Base-by-base conservation (phyloP, 2,329 filamentous ascomycete genomes). In the Trichoderma koningii region DNA sequence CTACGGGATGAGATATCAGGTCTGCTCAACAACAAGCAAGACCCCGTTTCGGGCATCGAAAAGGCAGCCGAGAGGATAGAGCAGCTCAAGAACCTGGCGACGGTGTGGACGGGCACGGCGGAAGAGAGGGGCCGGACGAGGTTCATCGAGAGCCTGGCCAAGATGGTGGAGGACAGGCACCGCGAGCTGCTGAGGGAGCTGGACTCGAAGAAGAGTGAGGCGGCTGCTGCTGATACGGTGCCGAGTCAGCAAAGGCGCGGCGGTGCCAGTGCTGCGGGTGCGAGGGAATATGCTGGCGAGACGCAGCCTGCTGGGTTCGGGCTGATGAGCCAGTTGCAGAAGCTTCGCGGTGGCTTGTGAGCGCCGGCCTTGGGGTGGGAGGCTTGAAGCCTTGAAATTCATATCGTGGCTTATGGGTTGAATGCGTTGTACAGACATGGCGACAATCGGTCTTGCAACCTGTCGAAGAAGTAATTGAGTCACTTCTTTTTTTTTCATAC, bases 61-160 rank as follows among this genome's bases (percentile, higher is more conserved):
- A 87, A 88, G 65, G 95, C 95, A 0, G 85, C 85, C 14, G 83
- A 83, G 63, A 82, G 91, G 51, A 88, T 98, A 15, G 89, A 92
- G 72, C 87, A 91, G 73, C 82, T 98, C 64, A 89, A 92, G 72
- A 85, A 88, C 68, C 78, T 98, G 68, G 87, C 87, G 4, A 79
- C 79, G n/a, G 88, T 99, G 23, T 99, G 95, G 93, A 94, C 90
- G 75, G 93, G 93, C n/a, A 97, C 95, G 2, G 90, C 91, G 0
- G 95, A 99, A 78, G 95, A 98, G 76, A 96, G 91, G 77, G 92
- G 92, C 6, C 83, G 95, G 61, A 79, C 80, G 10, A 90, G 87
- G 72, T 93, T 97, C 74, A 88, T 99, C 19, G 94, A 98, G 69
- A 84, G 85, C 59, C 76, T 99, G 71, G 87, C 88, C 41, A 92